phyloP scores from a whole-genome alignment of 2,329 filamentous ascomycete species.

The Helotiales sp. region DNA sequence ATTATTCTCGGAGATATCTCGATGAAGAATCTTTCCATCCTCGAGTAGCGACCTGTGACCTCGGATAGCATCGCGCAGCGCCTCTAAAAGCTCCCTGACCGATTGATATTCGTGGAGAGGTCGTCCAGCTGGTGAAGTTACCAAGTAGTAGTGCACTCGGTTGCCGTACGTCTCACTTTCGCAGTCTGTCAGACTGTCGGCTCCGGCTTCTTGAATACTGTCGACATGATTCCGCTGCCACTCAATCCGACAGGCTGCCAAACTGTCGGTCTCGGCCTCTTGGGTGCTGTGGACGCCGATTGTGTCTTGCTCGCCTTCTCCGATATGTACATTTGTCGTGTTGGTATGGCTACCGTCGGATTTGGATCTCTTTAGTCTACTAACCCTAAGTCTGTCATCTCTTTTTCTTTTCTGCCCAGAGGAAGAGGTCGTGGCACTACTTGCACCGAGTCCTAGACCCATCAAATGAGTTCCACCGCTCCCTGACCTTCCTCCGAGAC shows the following conservation, averaged over 20 bases:
- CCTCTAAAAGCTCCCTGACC: constrained; percentile 44
- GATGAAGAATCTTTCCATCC: too few relatives aligned
- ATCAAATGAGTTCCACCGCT: constrained; percentile 22
- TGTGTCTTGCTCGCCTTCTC: too few relatives aligned
- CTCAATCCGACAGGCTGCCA: too few relatives aligned
- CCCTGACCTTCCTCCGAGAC: constrained; percentile 25
- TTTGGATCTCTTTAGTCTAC: constrained; percentile 34
- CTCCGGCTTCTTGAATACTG: constrained; percentile 28
- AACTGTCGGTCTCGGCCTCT: too few relatives aligned
- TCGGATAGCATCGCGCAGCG: constrained; percentile 35
- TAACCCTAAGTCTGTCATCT: constrained; percentile 26
- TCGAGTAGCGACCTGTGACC: constrained; percentile 45
- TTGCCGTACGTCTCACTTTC: constrained; percentile 39
- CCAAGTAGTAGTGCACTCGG: constrained; percentile 41
- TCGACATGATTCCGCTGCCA: constrained; percentile 30
- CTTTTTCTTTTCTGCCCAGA: constrained; percentile 32
- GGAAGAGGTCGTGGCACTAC: constrained; percentile 21
- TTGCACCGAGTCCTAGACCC: constrained; percentile 22
- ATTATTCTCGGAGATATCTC: constrained; percentile 47
- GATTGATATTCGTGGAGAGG: constrained; percentile 40
- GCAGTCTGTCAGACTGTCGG: constrained; percentile 22
- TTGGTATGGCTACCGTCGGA: constrained; percentile 25
- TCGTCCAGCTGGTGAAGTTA: constrained; percentile 41
- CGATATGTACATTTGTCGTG: too few relatives aligned
- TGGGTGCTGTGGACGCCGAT: too few relatives aligned